A percentile compares a stretch with the other conserved stretches of the same genome.
Evolutionary conservation across 2,329 filamentous ascomycete species (phyloP).

Genomic region (Fusarium acutatum): DNA sequence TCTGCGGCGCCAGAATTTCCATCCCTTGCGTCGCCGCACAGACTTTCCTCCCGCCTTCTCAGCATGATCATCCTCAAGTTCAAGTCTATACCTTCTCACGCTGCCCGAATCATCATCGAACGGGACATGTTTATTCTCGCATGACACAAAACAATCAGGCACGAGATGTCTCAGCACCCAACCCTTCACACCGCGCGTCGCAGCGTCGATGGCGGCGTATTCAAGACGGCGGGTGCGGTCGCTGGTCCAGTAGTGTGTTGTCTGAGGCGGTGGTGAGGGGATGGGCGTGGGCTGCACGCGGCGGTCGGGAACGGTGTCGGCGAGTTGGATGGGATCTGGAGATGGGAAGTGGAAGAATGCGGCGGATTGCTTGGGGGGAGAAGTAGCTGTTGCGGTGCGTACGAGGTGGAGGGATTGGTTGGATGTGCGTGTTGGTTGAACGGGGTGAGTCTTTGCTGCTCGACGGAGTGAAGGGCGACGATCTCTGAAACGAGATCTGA

Average conservation of each 20-base stretch:
- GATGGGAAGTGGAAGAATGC: conserved; percentile 62
- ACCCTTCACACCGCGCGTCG: conserved; percentile 66
- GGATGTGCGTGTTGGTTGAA: conserved; percentile 38
- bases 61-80: conserved; percentile 58
- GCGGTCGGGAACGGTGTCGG: conserved; percentile 29
- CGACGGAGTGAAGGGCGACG: conserved; percentile 56
- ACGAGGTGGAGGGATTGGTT: conserved; percentile 48
- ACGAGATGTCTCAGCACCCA: conserved; percentile 67
- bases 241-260: conserved; percentile 74
- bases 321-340: conserved; percentile 50
- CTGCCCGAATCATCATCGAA: conserved; percentile 72
- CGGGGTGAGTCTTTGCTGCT: conserved; percentile 49
- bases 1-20: conserved; percentile 43
- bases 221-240: conserved; percentile 69
- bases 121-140: conserved; percentile 56
- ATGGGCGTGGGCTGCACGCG: conserved; percentile 33
- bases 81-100: conserved; percentile 68
- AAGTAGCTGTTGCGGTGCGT: conserved; percentile 43
- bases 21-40: conserved; percentile 38
- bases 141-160: conserved; percentile 68
- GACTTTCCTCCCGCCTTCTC: conserved; percentile 33
- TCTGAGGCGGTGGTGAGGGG: conserved; percentile 61
- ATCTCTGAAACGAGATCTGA: conserved; percentile 46
- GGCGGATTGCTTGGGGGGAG: conserved; percentile 32
- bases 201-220: conserved; percentile 73